A percentile compares a stretch with the other conserved stretches of the same genome.
These are phyloP conservation scores for Nakaseomyces sp. DNA, from an alignment of 1,139 yeast species.

Conservation along the genomic window DNA sequence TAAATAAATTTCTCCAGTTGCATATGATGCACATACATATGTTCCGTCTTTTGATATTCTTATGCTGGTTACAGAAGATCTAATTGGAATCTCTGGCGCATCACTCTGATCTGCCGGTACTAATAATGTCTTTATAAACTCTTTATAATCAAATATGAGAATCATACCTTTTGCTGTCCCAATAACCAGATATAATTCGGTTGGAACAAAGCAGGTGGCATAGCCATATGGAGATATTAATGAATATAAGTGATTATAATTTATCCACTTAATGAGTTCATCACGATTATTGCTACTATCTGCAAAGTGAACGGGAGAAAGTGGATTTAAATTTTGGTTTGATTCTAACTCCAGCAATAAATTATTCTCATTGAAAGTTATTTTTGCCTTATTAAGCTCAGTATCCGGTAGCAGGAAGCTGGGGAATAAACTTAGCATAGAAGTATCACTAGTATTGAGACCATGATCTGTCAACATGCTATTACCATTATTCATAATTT, in stretches of 20 bases:
- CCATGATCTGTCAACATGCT: not conserved
- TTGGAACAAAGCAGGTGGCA: conserved; percentile 22
- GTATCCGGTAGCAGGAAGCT: not conserved
- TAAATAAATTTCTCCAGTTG: conserved; percentile 38
- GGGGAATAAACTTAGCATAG: not conserved
- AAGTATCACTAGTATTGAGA: not conserved
- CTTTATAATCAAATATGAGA: conserved; percentile 25
- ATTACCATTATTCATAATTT: not conserved
- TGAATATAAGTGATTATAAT: conserved; percentile 22
- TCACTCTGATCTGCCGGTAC: conserved; percentile 16
- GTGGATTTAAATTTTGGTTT: not conserved
- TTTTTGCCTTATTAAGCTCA: not conserved
- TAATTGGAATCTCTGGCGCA: conserved; percentile 9
- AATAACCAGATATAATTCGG: conserved; percentile 22
- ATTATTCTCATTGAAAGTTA: not conserved
- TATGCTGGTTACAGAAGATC: conserved; percentile 37
- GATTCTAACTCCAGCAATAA: not conserved
- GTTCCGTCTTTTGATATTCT: conserved; percentile 45
- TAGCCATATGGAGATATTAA: conserved; percentile 25
- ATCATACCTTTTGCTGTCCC: conserved; percentile 29
- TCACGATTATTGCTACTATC: not conserved
- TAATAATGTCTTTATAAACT: conserved; percentile 22
- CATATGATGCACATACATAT: conserved; percentile 40
- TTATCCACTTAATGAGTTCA: conserved; percentile 21
- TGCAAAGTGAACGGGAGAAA: not conserved